Evolutionary conservation across 768 basidiomycete genomes (phyloP).

Genomic region (Boletus pseudo-olivaceus): DNA sequence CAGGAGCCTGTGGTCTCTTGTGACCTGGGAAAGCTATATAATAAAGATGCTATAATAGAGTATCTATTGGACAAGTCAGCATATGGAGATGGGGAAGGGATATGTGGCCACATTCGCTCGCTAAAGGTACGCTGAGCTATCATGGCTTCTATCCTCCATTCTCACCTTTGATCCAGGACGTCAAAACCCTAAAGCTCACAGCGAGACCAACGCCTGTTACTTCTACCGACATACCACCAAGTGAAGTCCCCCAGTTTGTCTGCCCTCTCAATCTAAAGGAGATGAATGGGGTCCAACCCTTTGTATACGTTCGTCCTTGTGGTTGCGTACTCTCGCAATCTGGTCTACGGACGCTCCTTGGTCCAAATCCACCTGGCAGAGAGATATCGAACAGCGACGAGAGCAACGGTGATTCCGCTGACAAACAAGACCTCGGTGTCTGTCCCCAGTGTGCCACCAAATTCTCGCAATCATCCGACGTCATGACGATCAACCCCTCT

Average conservation of each 20-base stretch:
- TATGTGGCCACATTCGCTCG: conserved; percentile 89
- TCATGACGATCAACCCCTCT: conserved; percentile 66
- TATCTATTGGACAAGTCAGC: conserved; percentile 78
- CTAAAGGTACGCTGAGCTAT: conserved; percentile 63
- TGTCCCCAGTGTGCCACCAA: conserved; percentile 79
- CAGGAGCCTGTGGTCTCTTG: conserved; percentile 90
- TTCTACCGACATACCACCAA: conserved; percentile 34
- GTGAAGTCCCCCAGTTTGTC: conserved; percentile 68
- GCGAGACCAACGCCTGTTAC: conserved; percentile 54
- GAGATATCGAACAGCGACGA: conserved; percentile 24
- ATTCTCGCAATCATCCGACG: conserved; percentile 53
- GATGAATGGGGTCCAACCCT: conserved; percentile 89
- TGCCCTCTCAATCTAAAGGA: conserved; percentile 92
- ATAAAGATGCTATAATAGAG: conserved; percentile 92
- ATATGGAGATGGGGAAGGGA: conserved; percentile 88
- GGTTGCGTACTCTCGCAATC: conserved; percentile 91
- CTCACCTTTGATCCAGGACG: conserved; percentile 53
- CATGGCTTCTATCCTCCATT: not conserved
- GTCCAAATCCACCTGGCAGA: conserved; percentile 27
- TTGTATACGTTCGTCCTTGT: conserved; percentile 81
- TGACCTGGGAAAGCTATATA: conserved; percentile 91
- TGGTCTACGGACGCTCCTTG: conserved; percentile 60
- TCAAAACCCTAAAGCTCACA: conserved; percentile 80
- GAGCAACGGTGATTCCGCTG: conserved; percentile 18
- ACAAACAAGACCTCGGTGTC: conserved; percentile 44